Conservation (phyloP, 83 land plant genomes). For the Picea engelmannii region DNA sequence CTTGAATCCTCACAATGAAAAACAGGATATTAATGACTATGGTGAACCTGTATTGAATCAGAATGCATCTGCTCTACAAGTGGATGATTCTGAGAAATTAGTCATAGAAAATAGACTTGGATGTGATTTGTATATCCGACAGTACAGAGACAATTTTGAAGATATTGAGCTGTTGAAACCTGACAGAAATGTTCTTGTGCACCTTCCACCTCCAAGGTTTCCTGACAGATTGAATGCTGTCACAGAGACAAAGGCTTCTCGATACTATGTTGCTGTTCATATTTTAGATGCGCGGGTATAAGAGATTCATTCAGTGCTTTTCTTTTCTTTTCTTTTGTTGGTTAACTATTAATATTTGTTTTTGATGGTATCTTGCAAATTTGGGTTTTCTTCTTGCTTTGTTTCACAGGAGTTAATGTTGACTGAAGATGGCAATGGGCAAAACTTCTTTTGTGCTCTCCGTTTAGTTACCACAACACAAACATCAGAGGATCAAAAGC, state of each 20-base stretch:
- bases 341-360: background rate
- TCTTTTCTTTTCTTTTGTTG: background rate
- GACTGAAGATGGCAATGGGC: constrained; percentile 82
- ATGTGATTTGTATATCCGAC: constrained; percentile 73
- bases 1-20: background rate
- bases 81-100: constrained; percentile 78
- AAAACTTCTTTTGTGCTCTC: constrained; percentile 85
- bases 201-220: constrained; percentile 83
- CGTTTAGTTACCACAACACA: constrained; percentile 74
- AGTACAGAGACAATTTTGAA: constrained; percentile 46
- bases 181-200: constrained; percentile 40
- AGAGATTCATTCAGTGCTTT: background rate
- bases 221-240: constrained; percentile 69
- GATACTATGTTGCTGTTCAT: constrained; percentile 75
- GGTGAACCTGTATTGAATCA: background rate
- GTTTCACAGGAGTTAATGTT: constrained; percentile 69
- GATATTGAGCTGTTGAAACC: constrained; percentile 44
- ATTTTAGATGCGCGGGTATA: constrained; percentile 86
- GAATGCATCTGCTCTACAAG: constrained; percentile 75
- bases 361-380: constrained; percentile 8
- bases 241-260: constrained; percentile 49
- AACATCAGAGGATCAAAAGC: constrained; percentile 66
- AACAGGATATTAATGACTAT: constrained; percentile 37
- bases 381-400: constrained; percentile 7
- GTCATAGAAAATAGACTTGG: constrained; percentile 82